These are phyloP conservation scores for Globisporangium sylvaticum DNA, from an alignment of 352 stramenopile genomes.

Conservation along the genomic window DNA sequence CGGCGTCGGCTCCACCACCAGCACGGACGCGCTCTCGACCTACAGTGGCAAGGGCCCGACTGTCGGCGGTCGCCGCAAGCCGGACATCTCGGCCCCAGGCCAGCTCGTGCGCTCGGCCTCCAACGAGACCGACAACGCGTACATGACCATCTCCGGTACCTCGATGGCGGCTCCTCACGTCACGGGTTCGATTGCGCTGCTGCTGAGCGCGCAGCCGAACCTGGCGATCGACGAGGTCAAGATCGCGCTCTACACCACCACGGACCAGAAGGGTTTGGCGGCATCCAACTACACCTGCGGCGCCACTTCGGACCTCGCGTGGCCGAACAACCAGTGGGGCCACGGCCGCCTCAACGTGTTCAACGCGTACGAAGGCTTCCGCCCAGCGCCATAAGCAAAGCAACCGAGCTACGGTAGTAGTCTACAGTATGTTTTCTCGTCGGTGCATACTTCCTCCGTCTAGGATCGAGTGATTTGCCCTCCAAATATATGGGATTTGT, in stretches of 20 bases:
- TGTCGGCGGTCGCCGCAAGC: slow-evolving; percentile 16
- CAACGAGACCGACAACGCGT: background rate
- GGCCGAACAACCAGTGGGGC: slow-evolving; percentile 11
- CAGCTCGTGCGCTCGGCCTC: slow-evolving; percentile 10
- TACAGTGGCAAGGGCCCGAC: slow-evolving; percentile 21
- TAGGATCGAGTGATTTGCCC: too few species aligned
- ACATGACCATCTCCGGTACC: background rate
- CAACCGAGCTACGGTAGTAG: too few species aligned
- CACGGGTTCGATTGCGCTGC: slow-evolving; percentile 19
- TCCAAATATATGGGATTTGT: too few species aligned
- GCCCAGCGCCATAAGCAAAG: background rate
- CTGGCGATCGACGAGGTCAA: slow-evolving; percentile 21
- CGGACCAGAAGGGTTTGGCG: background rate
- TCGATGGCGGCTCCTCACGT: slow-evolving; percentile 30
- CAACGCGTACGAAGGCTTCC: slow-evolving; percentile 17
- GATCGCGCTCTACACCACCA: background rate
- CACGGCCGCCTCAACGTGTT: slow-evolving; percentile 12
- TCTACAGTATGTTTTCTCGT: too few species aligned
- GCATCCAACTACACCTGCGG: slow-evolving; percentile 21
- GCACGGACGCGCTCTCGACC: background rate
- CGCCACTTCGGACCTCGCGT: slow-evolving; percentile 19
- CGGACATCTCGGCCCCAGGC: slow-evolving; percentile 27
- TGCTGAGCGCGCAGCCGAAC: slow-evolving; percentile 22
- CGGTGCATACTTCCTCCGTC: too few species aligned
- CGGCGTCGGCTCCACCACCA: slow-evolving; percentile 19